Base-by-base conservation (phyloP, 176 grass and related monocot species). In the Thinopyrum elongatum region DNA sequence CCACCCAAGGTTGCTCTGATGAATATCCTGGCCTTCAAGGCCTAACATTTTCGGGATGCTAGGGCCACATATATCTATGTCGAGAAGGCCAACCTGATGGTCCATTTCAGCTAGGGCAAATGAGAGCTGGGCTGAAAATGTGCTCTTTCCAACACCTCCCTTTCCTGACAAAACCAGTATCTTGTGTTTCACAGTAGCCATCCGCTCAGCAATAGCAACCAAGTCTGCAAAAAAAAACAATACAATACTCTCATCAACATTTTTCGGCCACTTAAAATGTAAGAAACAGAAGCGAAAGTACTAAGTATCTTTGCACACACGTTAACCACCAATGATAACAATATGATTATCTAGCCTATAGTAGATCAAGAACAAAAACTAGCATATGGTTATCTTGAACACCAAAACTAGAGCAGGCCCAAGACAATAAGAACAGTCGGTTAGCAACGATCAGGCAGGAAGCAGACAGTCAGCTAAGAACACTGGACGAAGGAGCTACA, bases 1-100 rank as follows among this genome's bases (percentile, higher is more conserved):
- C 91, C 93, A 95, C 2, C 93, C 93, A 76, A 95, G 93, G 78
- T 95, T 95, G 84, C 90, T 95, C 78, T 95, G 93, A 85, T 93
- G 93, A 60, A 95, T 91, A 64, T 95, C 91, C 26, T 95, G 89
- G 27, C 92, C 89, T 85, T 92, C 90, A 29, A 95, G 88, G 5
- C 93, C 90, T 47, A 95, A 82, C 91, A 91, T 95, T 82, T 90
- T 90, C 1, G 90, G 88, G 68, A 93, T 95, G 86, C 93, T 95
- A 27, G 90, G 88, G 63, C 94, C 89, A 1, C 94, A 93, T 68
- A 96, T 93, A 68, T 96, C 91, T 68, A 96, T 92, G 73, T 96
- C 94, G 31, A 92, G 87, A 67, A 92, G 78, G 62, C 91, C 94
- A 58, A 93, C 93, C 80, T 95, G 93, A 73, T 74, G 68, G 42